Base-by-base conservation (phyloP, 306 rosid genomes). In the Cucumis melo region DNA sequence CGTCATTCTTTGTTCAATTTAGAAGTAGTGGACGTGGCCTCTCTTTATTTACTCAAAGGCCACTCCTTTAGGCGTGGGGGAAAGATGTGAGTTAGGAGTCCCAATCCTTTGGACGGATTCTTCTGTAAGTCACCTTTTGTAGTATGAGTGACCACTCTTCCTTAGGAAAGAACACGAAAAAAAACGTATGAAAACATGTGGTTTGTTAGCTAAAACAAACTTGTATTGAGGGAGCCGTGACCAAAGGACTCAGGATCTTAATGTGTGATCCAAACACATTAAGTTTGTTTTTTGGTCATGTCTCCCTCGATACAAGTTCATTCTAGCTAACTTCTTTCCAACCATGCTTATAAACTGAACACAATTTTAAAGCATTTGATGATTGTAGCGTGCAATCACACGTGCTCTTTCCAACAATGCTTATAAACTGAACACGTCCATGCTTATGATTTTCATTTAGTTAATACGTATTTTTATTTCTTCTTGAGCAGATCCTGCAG, bases 401-500 rank as follows among this genome's bases (percentile, higher is more conserved):
- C 19, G 8, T 53, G 57, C 17, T 54, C 3, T 54, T 54, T 17
- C 9, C 58, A 51, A 6, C 20, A 20, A 51, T 5, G 20, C 56
- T 0, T 16, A 53, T 53, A 5, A 54, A 54, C n/a, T 51, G 6
- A 0, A 6, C 10, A 19, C 36, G 3, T 32, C 36, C 36, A 32
- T 66, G 48, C 44, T 65, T 78, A 62, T 81, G 29, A 60, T 53
- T 76, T 73, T 77, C 23, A 59, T 27, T 66, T 54, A 7, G 17
- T 11, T 34, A 54, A 65, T 21, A 51, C 55, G 78, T 16, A 65
- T 66, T 62, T 68, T 80, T 70, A 36, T 38, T 76, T 82, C 50
- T 65, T 66, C 57, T 3, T 63, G 75, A 66, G 93, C 96, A 94
- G 99, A 95, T 86, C 93, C 96, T 82, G 81, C 88, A 50, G 87